Evolutionary conservation across 495 filamentous ascomycete genomes (phyloP), one percentile per base, ranked within the genome.

Genomic region (Viridothelium virens): DNA sequence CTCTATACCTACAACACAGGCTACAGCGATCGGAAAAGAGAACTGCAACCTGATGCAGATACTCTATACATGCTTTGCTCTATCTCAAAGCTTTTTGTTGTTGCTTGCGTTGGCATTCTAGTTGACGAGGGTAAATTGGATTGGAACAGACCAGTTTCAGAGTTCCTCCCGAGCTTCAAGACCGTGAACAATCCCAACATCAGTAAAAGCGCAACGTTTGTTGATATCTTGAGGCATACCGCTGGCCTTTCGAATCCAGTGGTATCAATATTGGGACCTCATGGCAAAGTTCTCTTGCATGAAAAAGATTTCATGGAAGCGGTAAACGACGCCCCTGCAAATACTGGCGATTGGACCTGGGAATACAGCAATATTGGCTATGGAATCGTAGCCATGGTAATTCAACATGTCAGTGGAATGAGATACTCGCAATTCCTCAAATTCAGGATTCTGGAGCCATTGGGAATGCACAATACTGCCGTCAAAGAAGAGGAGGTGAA

Each of bases 331-430:
- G 53, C 53, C 11, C 53, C 53, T 11, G 10, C 48, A 7, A 46
- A 46, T 46, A 46, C 9, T 11, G 48, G 48, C 5, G n/a, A 53
- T 5, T 14, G 48, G 5, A 53, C 11, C 48, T 53, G 48, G 48
- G 48, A 53, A 11, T 53, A 53, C n/a, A 53, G 48, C 48, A 53
- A 53, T n/a, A 53, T 53, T 18, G 48, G 48, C 18, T 53, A 53
- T n/a, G 48, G 48, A 18, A 53, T 53, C 16, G n/a, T 53, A 53
- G 48, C 48, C 11, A 53, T 53, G 48, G 48, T n/a, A n/a, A n/a
- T 53, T 5, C 48, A 53, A 25, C 48, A 53, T 16, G 48, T 18
- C 10, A 53, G 12, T 18, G 48, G 48, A 14, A 53, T 53, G 11
- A 9, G 48, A 53, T 53, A 53, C n/a, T 53, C 48, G n/a, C 48